These are phyloP conservation scores for Massarina eburnea DNA, from an alignment of 2,329 filamentous ascomycete genomes.

Conservation along the genomic window DNA sequence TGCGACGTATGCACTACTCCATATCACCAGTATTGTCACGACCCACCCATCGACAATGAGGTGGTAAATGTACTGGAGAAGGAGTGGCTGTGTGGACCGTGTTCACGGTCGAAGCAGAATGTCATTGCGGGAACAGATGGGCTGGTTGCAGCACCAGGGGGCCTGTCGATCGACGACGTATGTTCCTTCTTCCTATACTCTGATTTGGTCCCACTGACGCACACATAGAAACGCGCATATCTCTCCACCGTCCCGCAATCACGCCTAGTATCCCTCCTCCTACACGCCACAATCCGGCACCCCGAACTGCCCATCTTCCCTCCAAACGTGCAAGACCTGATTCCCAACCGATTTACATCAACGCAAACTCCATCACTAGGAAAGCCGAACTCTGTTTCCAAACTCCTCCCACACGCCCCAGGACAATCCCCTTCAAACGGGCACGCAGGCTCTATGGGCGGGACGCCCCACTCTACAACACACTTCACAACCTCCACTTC, in stretches of 20 bases:
- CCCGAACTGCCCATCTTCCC: conserved; percentile 68
- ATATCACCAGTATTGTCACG: conserved; percentile 82
- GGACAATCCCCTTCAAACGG: conserved; percentile 43
- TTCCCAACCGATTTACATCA: conserved; percentile 18
- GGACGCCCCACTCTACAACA: conserved; percentile 23
- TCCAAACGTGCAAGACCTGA: conserved; percentile 32
- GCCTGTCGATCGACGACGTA: conserved; percentile 48
- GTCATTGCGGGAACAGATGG: conserved; percentile 37
- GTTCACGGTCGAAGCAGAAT: conserved; percentile 44
- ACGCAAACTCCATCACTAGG: conserved; percentile 7
- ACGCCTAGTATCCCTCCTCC: conserved; percentile 65
- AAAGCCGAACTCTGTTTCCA: conserved; percentile 13
- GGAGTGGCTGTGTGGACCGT: conserved; percentile 72
- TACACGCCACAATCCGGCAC: conserved; percentile 62
- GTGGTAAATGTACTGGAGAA: conserved; percentile 66
- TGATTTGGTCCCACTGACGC: conserved; percentile 11
- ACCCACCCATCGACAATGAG: conserved; percentile 71
- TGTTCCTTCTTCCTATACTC: conserved; percentile 8
- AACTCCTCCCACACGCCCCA: conserved; percentile 14
- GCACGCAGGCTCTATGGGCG: conserved; percentile 13
- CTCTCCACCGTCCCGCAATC: conserved; percentile 62
- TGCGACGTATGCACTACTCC: conserved; percentile 78
- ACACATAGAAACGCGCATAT: conserved; percentile 61
- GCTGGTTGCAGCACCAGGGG: conserved; percentile 41
- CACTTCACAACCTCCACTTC: conserved; percentile 17